Evolutionary conservation across 208 protist species (phyloP), one percentile per base, ranked within the genome.

Genomic region (Trypanosoma caninum): DNA sequence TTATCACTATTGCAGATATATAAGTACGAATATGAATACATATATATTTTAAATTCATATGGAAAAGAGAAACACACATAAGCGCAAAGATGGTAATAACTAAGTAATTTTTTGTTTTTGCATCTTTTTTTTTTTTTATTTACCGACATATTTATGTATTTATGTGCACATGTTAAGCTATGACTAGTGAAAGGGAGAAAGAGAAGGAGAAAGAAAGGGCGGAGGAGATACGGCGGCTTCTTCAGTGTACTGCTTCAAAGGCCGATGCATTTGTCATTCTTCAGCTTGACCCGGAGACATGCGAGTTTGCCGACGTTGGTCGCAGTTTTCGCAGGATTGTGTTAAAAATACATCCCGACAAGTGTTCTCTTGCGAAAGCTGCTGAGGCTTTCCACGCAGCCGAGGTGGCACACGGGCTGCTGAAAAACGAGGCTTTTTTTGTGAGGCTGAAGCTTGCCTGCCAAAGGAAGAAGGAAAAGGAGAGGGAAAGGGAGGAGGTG

Each of bases 321-420:
- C 74, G 75, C 47, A 76, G 44, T 38, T 96, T 84, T 54, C 78
- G 80, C n/a, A 55, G 48, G 33, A 84, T 96, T 45, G 84, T 82
- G n/a, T 59, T 96, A 14, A 74, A 89, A 23, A 71, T 96, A 14
- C 90, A 96, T 64, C 90, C 90, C 10, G 90, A 96, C 65, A 96
- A 96, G 83, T 96, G 90, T 74, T 69, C 58, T 18, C 74, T 93
- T 22, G 65, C 81, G 16, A 70, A 87, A 47, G 81, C 84, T 50
- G 62, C 74, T 10, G 87, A 89, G 34, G 90, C 90, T 25, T 96
- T 96, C 46, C 72, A 86, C 44, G 73, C 83, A 4, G 90, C 83
- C 6, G 86, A 96, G 60, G 82, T 80, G 65, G 84, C 86, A 16
- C 78, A 96, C 76, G 85, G 83, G 59, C 74, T 77, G 14, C 70